Percentiles rank a stretch among this genome's conserved stretches.
These are phyloP conservation scores for Pseudotsuga menziesii DNA, from an alignment of 75 land plant species.

Conservation along the genomic window DNA sequence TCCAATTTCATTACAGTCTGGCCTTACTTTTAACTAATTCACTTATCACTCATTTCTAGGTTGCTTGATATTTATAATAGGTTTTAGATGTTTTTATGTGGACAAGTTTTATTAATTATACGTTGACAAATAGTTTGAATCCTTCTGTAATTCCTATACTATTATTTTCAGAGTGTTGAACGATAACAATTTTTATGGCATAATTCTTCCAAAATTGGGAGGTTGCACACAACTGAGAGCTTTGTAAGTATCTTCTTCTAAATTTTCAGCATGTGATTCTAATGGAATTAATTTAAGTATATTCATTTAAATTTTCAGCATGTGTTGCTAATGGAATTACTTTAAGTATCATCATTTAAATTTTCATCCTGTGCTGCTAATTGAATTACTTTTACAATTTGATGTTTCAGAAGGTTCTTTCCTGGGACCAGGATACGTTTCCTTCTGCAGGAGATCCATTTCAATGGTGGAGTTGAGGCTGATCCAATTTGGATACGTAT, in stretches of 20 bases:
- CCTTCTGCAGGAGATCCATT: too few relatives aligned
- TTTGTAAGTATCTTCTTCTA: constrained; percentile 49
- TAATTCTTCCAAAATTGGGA: constrained; percentile 68
- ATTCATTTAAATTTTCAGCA: too few relatives aligned
- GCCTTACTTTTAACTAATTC: not conserved
- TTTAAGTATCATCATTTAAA: too few relatives aligned
- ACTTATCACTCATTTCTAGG: not conserved
- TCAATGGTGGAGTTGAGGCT: too few relatives aligned
- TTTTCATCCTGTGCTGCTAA: too few relatives aligned
- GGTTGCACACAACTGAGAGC: constrained; percentile 66
- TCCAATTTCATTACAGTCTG: not conserved
- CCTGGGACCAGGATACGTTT: too few relatives aligned
- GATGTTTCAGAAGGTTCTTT: too few relatives aligned
- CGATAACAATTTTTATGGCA: constrained; percentile 77
- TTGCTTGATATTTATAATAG: not conserved
- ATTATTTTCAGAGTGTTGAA: constrained; percentile 57
- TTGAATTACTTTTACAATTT: too few relatives aligned
- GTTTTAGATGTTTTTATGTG: not conserved
- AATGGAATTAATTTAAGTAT: not conserved
- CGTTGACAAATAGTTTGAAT: not conserved
- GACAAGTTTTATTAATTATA: not conserved
- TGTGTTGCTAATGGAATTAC: too few relatives aligned
- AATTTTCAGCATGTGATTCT: not conserved
- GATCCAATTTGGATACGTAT: too few relatives aligned
- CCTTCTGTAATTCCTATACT: not conserved